Evolutionary conservation across 2,329 filamentous ascomycete species (phyloP), one percentile per base, ranked within the genome.

Genomic region (Remersonia thermophila): DNA sequence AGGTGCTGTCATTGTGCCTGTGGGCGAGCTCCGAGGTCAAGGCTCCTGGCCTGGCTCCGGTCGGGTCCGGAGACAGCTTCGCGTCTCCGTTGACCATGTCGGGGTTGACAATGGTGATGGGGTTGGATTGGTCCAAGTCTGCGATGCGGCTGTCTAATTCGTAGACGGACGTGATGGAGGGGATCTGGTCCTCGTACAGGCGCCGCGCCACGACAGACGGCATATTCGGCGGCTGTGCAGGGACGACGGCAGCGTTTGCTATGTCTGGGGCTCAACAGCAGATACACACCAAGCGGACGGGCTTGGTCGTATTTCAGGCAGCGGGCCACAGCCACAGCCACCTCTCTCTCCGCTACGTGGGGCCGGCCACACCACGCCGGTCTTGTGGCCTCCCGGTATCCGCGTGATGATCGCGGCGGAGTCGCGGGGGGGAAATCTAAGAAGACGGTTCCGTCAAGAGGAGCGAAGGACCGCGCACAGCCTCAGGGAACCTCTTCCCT

Each of bases 91-190:
- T 64, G 49, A 49, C 38, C 33, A 71, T 58, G 44, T 70, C 71
- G 23, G 65, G 59, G 45, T 74, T 63, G 36, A 73, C 61, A 27
- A 74, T 56, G 4, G 70, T 70, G 29, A 74, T 66, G 9, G 68
- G 60, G 39, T 66, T 67, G 35, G 62, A 62, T 32, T 71, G 69
- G 39, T 65, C 66, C 54, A 70, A 69, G 38, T 65, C 65, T 52
- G 69, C 69, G 39, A 59, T 65, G 47, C 68, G 69, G 47, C 60
- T 60, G 51, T 80, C 74, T 47, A 79, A 66, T 55, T 77, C 76
- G 62, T 80, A 82, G 38, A 83, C 78, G 39, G 79, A 78, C 77
- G 81, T 82, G 51, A 83, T 81, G 15, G 79, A 76, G 54, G 79
- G 79, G 66, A 83, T 78, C 57, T 78, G 74, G 53, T 78, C 74